phyloP scores from a whole-genome alignment of 495 filamentous ascomycete genomes.

The Aspergillus panamensis region DNA sequence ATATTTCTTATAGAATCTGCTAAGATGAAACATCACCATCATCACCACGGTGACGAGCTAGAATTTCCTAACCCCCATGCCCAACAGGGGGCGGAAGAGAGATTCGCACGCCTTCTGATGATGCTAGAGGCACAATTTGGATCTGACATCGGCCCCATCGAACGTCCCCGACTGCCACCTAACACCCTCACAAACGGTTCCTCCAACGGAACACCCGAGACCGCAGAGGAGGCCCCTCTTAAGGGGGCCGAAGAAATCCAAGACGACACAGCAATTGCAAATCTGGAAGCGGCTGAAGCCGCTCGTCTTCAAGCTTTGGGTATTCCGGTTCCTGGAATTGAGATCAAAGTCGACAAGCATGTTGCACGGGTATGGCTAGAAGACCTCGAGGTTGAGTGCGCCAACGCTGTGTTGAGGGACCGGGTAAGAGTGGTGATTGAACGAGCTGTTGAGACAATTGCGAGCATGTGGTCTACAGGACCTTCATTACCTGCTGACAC shows the following conservation, averaged over 20 bases:
- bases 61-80: constrained; percentile 64
- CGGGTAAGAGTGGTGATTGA: constrained; percentile 86
- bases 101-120: constrained; percentile 80
- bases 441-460: constrained; percentile 84
- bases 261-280: constrained; percentile 45
- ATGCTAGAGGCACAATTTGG: constrained; percentile 98
- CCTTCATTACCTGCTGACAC: constrained; percentile 20
- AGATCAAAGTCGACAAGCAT: constrained; percentile 84
- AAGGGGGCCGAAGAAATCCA: constrained; percentile 30
- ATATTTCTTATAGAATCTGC: constrained; percentile 46
- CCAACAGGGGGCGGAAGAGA: constrained; percentile 64
- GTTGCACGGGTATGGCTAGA: constrained; percentile 89
- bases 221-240: constrained; percentile 12
- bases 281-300: constrained; percentile 58
- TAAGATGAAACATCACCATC: constrained; percentile 52
- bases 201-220: constrained; percentile 29
- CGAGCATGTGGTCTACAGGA: constrained; percentile 60
- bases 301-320: constrained; percentile 72
- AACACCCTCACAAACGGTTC: constrained; percentile 38
- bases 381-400: constrained; percentile 82
- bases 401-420: constrained; percentile 66
- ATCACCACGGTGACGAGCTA: constrained; percentile 42
- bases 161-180: constrained; percentile 54
- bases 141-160: constrained; percentile 67
- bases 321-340: constrained; percentile 82